Percentiles rank a stretch among this genome's conserved stretches.
Evolutionary conservation across 257 asterid species (phyloP).

Genomic region (Paraleonurus japonicus): DNA sequence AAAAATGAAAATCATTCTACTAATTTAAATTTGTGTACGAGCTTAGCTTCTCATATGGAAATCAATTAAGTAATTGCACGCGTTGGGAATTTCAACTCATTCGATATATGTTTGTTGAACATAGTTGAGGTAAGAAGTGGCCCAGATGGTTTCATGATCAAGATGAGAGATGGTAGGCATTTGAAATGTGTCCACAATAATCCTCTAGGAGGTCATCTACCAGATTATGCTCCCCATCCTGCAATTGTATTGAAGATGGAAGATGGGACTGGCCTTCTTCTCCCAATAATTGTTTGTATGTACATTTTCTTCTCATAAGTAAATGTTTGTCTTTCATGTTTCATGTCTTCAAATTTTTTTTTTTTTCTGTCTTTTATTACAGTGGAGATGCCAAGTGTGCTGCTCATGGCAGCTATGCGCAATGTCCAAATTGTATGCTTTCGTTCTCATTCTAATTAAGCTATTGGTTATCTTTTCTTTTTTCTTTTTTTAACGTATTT

Average conservation of each 20-base stretch:
- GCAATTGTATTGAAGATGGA: conserved; percentile 95
- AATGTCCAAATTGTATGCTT: conserved; percentile 78
- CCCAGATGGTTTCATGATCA: conserved; percentile 86
- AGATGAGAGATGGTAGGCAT: conserved; percentile 91
- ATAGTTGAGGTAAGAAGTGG: conserved; percentile 93
- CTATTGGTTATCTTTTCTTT: not conserved
- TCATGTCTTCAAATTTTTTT: not conserved
- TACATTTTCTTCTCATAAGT: conserved; percentile 17
- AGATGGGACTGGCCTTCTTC: conserved; percentile 90
- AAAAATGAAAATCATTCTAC: not conserved
- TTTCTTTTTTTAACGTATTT: not conserved
- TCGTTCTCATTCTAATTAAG: conserved; percentile 13
- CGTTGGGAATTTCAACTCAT: not conserved
- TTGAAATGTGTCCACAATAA: conserved; percentile 80
- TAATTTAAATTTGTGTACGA: not conserved
- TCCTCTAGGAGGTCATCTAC: conserved; percentile 74
- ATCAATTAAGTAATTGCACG: not conserved
- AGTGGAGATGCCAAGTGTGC: conserved; percentile 99
- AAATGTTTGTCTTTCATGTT: not conserved
- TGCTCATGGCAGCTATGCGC: conserved; percentile 96
- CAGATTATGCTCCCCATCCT: conserved; percentile 89
- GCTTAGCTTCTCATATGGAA: not conserved
- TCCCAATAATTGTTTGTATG: conserved; percentile 93
- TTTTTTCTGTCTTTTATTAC: conserved; percentile 31
- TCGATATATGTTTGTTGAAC: conserved; percentile 3